Evolutionary conservation across 257 asterid species (phyloP).

Genomic region (Fraxinus pennsylvanica): DNA sequence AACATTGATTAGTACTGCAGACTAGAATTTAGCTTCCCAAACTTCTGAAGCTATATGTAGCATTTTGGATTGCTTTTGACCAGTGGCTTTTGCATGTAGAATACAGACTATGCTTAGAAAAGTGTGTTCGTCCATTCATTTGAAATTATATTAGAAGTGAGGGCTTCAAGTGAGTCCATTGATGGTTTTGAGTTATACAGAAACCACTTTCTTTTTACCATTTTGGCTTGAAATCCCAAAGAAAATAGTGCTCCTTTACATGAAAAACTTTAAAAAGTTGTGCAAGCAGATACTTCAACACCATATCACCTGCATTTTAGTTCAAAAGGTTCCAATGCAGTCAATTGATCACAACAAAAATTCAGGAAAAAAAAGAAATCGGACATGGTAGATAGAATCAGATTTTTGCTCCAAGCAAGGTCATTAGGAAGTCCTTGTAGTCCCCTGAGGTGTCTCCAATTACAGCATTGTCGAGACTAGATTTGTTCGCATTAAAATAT

Average conservation of each 20-base stretch:
- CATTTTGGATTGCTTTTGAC: conserved; percentile 40
- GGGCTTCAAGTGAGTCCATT: too few relatives aligned
- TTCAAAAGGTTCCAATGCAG: background rate
- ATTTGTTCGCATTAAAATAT: conserved; percentile 43
- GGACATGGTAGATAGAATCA: conserved; percentile 18
- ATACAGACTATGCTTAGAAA: too few relatives aligned
- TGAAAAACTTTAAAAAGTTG: too few relatives aligned
- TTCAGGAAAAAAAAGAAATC: too few relatives aligned
- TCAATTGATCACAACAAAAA: background rate
- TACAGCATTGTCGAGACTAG: conserved; percentile 58
- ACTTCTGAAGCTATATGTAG: conserved; percentile 47
- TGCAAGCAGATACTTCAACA: background rate
- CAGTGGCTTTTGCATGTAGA: background rate
- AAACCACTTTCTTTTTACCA: too few relatives aligned
- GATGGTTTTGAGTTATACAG: too few relatives aligned
- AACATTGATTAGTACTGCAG: conserved; percentile 44
- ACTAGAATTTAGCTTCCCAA: conserved; percentile 43
- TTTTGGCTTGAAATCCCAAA: too few relatives aligned
- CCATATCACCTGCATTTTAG: background rate
- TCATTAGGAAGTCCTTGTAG: conserved; percentile 67
- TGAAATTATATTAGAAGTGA: too few relatives aligned
- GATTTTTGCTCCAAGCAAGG: conserved; percentile 63
- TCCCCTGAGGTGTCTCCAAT: conserved; percentile 80
- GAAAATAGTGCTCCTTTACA: too few relatives aligned
- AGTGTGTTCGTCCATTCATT: too few relatives aligned